phyloP scores from a whole-genome alignment of 1,284 basidiomycete genomes.

The Moesziomyces antarcticus region DNA sequence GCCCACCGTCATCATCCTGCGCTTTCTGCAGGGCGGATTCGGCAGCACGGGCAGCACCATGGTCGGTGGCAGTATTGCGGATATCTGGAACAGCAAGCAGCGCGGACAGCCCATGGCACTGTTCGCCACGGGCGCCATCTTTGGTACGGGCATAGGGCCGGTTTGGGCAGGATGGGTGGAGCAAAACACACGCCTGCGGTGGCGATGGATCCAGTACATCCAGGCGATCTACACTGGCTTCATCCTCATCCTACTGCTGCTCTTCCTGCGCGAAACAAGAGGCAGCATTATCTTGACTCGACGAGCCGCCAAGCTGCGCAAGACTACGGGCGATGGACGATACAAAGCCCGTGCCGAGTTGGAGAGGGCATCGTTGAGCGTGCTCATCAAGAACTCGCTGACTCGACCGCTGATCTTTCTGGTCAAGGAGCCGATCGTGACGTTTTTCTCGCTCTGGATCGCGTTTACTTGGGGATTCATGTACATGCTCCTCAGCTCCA shows the following conservation, averaged over 20 bases:
- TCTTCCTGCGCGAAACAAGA: constrained; percentile 65
- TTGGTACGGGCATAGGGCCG: constrained; percentile 76
- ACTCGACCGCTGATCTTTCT: constrained; percentile 73
- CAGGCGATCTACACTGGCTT: constrained; percentile 55
- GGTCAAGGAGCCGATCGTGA: constrained; percentile 82
- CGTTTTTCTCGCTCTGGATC: constrained; percentile 65
- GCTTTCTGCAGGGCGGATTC: constrained; percentile 77
- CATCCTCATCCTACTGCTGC: constrained; percentile 37
- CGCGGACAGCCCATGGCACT: constrained; percentile 76
- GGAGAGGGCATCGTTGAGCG: constrained; percentile 73
- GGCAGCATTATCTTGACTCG: constrained; percentile 70
- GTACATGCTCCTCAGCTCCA: constrained; percentile 72
- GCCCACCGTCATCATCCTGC: constrained; percentile 75
- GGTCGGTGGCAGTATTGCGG: constrained; percentile 79
- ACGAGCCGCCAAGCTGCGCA: constrained; percentile 66
- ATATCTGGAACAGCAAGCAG: constrained; percentile 48
- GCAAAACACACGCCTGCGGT: constrained; percentile 73
- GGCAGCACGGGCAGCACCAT: constrained; percentile 77
- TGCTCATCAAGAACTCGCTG: constrained; percentile 76
- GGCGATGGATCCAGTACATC: constrained; percentile 87
- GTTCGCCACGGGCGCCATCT: constrained; percentile 67
- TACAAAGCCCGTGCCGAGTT: constrained; percentile 77
- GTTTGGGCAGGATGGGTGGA: constrained; percentile 78
- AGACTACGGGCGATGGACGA: constrained; percentile 72
- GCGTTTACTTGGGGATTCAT: constrained; percentile 77